Base-by-base conservation (phyloP, 306 rosid species). In the Vigna reflexopilosa region DNA sequence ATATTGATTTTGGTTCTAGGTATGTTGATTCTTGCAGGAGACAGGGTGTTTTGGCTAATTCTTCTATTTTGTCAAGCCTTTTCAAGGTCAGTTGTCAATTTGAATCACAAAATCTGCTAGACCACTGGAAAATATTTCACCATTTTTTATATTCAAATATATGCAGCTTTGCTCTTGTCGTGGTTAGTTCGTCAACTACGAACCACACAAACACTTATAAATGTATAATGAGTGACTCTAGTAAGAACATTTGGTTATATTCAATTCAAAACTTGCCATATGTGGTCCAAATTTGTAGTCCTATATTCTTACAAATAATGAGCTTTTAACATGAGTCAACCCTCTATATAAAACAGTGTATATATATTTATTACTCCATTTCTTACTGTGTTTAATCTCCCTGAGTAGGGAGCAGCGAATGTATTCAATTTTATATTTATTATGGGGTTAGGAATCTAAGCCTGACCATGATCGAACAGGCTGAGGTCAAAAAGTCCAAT, bases 1-100 rank as follows among this genome's bases (percentile, higher is more conserved):
- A 34, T 61, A 32, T 48, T 78, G 42, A 22, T 51, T 72, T 81
- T 73, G 81, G 84, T 78, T 82, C 19, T 64, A 93, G 97, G 91
- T 93, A 93, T 77, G 76, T 90, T 57, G 80, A 78, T 72, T 89
- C 84, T 72, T 93, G 97, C 84, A 78, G 83, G 83, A 87, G 80
- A 80, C 92, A 85, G 67, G 90, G 81, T 71, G 91, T 89, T 59
- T 67, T 72, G 59, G 92, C 96, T 20, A 90, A 81, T 68, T 57
- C 83, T 70, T 54, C 90, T 73, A 82, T 93, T 83, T 78, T 90
- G 85, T 82, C 92, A 19, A 77, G 82, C 74, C 76, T 93, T 45
- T 77, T 81, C 59, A 85, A 90, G 97, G 97, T 93, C 44, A 82
- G 91, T 76, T 76, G 52, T 79, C 76, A 54, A 45, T 74, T 80